A percentile compares a stretch with the other conserved stretches of the same genome.
Conservation (phyloP, 2,329 filamentous ascomycete species). For the Penicillium sp. region DNA sequence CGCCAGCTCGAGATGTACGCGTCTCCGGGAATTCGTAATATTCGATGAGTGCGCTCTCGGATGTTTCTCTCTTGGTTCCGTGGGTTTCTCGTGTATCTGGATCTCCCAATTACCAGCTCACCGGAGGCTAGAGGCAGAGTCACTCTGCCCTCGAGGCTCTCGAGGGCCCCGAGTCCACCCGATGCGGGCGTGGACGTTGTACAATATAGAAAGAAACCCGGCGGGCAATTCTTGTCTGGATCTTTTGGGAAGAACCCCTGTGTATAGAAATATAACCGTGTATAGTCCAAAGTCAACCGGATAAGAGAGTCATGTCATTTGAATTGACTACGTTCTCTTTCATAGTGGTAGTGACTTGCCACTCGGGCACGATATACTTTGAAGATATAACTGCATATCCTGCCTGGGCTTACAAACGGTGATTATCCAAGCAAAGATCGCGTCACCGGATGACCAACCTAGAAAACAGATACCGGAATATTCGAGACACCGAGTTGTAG, state of each 20-base stretch:
- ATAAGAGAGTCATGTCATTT: not conserved
- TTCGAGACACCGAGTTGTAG: not conserved
- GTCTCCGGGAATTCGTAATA: constrained; percentile 76
- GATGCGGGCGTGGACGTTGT: not conserved
- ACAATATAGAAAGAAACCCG: not conserved
- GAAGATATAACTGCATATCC: not conserved
- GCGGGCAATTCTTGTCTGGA: not conserved
- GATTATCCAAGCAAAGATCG: not conserved
- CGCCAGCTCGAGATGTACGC: constrained; percentile 80
- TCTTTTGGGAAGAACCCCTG: not conserved
- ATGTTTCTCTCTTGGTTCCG: not conserved
- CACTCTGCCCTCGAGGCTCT: not conserved
- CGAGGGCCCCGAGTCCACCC: not conserved
- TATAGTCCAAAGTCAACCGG: not conserved
- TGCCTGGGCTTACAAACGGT: not conserved
- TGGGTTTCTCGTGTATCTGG: constrained; percentile 5
- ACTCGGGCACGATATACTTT: not conserved
- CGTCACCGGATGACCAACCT: not conserved
- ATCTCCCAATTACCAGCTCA: not conserved
- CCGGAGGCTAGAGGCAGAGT: not conserved
- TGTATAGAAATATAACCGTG: not conserved
- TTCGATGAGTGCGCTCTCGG: constrained; percentile 40
- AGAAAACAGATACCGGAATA: not conserved
- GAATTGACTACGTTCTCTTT: too few relatives aligned
- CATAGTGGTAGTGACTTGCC: not conserved